A percentile compares a stretch with the other conserved stretches of the same genome.
Evolutionary conservation across 2,329 filamentous ascomycete genomes (phyloP).

Genomic region (Colletotrichum cuscutae): DNA sequence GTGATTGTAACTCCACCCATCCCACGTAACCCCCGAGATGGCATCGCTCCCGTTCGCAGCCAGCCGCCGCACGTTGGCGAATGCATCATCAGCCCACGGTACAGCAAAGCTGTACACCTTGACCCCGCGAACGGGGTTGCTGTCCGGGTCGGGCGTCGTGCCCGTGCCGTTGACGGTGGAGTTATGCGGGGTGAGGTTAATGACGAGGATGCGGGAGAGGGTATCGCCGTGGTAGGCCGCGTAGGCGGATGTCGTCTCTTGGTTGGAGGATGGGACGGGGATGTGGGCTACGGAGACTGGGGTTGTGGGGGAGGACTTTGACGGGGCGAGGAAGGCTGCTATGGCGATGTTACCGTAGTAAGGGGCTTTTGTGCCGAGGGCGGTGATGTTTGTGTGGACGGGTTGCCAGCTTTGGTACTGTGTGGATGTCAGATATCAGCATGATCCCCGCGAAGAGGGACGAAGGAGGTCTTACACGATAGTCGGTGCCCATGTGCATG

Average conservation of each 20-base stretch:
- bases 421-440: slow-evolving; percentile 4
- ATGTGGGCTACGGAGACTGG: slow-evolving; percentile 60
- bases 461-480: slow-evolving; percentile 49
- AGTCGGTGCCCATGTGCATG: slow-evolving; percentile 74
- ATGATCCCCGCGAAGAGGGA: not conserved
- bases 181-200: slow-evolving; percentile 71
- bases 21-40: slow-evolving; percentile 69
- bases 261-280: slow-evolving; percentile 42
- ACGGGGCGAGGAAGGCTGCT: slow-evolving; percentile 63
- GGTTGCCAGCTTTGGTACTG: slow-evolving; percentile 71
- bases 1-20: slow-evolving; percentile 70
- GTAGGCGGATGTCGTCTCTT: slow-evolving; percentile 62
- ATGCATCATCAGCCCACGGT: slow-evolving; percentile 36
- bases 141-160: slow-evolving; percentile 36
- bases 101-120: slow-evolving; percentile 55
- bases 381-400: slow-evolving; percentile 57
- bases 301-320: slow-evolving; percentile 41
- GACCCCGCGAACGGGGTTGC: slow-evolving; percentile 41
- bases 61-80: slow-evolving; percentile 57
- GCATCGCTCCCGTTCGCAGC: slow-evolving; percentile 72
- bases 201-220: slow-evolving; percentile 60
- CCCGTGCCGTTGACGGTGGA: slow-evolving; percentile 58
- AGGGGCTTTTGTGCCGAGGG: slow-evolving; percentile 68
- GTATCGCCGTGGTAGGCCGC: slow-evolving; percentile 59
- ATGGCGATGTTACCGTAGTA: slow-evolving; percentile 72